Evolutionary conservation across 2,329 filamentous ascomycete species (phyloP).

Genomic region (Pseudophaeomoniella oleicola): DNA sequence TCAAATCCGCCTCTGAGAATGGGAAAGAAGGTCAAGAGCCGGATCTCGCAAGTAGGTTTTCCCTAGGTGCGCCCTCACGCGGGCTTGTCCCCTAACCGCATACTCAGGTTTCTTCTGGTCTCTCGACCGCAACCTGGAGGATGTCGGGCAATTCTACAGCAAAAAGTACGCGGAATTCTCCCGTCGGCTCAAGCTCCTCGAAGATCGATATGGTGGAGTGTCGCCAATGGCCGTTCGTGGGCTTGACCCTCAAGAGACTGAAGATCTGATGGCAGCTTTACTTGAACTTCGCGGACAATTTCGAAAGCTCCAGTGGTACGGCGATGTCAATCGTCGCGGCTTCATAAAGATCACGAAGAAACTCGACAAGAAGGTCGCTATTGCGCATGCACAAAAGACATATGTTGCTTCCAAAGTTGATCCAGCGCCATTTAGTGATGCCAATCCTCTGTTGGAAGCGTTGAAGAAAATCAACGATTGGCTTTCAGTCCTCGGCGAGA

Average conservation of each 20-base stretch:
- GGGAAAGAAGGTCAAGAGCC: constrained; percentile 57
- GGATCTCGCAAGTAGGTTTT: constrained; percentile 73
- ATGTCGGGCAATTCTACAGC: constrained; percentile 94
- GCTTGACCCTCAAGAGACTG: constrained; percentile 74
- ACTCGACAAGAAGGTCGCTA: constrained; percentile 82
- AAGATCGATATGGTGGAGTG: constrained; percentile 66
- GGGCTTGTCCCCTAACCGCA: constrained; percentile 4
- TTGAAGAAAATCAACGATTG: constrained; percentile 73
- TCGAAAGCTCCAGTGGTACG: constrained; percentile 92
- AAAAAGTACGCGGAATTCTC: constrained; percentile 80
- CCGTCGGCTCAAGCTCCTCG: constrained; percentile 69
- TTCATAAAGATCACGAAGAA: constrained; percentile 99
- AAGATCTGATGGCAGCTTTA: constrained; percentile 80
- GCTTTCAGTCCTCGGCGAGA: constrained; percentile 68
- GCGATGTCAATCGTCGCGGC: constrained; percentile 85
- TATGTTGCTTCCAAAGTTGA: constrained; percentile 89
- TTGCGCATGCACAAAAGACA: constrained; percentile 60
- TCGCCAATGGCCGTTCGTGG: constrained; percentile 53
- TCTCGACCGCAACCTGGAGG: constrained; percentile 91
- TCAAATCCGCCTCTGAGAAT: constrained; percentile 59
- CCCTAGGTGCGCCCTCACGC: constrained; percentile 17
- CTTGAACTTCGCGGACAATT: constrained; percentile 78
- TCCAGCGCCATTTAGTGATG: constrained; percentile 73
- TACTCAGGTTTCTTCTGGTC: constrained; percentile 84
- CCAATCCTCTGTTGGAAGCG: constrained; percentile 40